phyloP scores from a whole-genome alignment of 2,329 filamentous ascomycete genomes.

The Talaromyces sp. region DNA sequence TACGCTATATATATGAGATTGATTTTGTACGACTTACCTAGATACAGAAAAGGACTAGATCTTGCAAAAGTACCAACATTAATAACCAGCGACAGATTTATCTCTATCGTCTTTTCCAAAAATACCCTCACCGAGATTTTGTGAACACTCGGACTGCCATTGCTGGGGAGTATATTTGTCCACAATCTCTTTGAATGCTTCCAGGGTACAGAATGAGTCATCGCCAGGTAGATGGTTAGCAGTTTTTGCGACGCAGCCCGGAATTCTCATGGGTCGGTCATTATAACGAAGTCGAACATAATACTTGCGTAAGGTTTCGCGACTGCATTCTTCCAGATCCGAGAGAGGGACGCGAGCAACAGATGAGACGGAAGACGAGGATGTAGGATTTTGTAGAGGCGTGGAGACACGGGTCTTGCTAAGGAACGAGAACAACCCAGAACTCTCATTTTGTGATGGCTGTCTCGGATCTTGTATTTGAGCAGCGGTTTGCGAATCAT shows the following conservation, averaged over 20 bases:
- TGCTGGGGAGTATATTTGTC: conserved; percentile 81
- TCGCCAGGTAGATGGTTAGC: conserved; percentile 85
- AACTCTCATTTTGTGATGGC: conserved; percentile 20
- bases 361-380: conserved; percentile 26
- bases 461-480: conserved; percentile 23
- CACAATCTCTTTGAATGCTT: conserved; percentile 86
- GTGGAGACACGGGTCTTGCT: conserved; percentile 18
- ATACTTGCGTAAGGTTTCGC: conserved; percentile 51
- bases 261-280: conserved; percentile 72
- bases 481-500: conserved; percentile 4
- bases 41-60: neutral
- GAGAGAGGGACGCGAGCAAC: conserved; percentile 32
- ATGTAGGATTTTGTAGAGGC: conserved; percentile 8
- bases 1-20: neutral
- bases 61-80: conserved; percentile 11
- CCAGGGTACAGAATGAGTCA: conserved; percentile 82
- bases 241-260: conserved; percentile 64
- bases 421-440: conserved; percentile 31
- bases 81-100: conserved; percentile 36
- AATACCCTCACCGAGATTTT: conserved; percentile 52
- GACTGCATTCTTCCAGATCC: conserved; percentile 25
- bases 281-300: conserved; percentile 92
- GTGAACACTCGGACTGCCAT: conserved; percentile 63
- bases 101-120: conserved; percentile 43
- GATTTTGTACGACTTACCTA: neutral